These are phyloP conservation scores for Metschnikowia shivogae DNA, from an alignment of 805 yeast species.

Conservation along the genomic window DNA sequence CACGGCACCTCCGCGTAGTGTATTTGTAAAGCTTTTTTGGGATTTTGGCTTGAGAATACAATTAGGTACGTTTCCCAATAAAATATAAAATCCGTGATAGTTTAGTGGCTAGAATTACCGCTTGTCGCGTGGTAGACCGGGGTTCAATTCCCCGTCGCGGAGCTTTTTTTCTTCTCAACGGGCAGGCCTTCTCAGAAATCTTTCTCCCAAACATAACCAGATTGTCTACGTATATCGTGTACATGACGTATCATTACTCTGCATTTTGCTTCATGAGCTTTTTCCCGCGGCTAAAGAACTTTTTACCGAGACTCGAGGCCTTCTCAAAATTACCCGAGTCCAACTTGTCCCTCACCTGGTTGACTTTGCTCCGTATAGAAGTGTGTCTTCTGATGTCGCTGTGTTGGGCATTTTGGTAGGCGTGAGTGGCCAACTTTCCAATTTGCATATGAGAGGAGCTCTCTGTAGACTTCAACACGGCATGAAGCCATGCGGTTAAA, in stretches of 20 bases:
- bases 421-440: slow-evolving; percentile 57
- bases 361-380: slow-evolving; percentile 47
- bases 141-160: slow-evolving; percentile 18
- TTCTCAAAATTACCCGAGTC: slow-evolving; percentile 39
- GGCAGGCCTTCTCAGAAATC: no score
- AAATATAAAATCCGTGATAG: slow-evolving; percentile 5
- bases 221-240: no score
- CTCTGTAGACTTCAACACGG: slow-evolving; percentile 37
- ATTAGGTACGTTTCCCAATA: no score
- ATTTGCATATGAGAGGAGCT: slow-evolving; percentile 36
- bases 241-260: slow-evolving; percentile 3
- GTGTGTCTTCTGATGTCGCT: slow-evolving; percentile 45
- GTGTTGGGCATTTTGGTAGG: slow-evolving; percentile 62
- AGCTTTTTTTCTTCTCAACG: background rate
- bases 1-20: no score
- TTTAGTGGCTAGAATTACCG: slow-evolving; percentile 22
- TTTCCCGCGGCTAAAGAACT: slow-evolving; percentile 53
- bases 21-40: no score
- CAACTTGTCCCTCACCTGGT: slow-evolving; percentile 47
- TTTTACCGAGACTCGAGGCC: slow-evolving; percentile 54
- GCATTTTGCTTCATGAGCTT: slow-evolving; percentile 39
- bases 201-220: no score
- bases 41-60: no score
- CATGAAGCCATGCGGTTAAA: slow-evolving; percentile 53
- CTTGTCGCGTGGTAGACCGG: slow-evolving; percentile 24